Evolutionary conservation across 148 eudicot genomes (phyloP), one percentile per base, ranked within the genome.

Genomic region (Rhododendron simsii): DNA sequence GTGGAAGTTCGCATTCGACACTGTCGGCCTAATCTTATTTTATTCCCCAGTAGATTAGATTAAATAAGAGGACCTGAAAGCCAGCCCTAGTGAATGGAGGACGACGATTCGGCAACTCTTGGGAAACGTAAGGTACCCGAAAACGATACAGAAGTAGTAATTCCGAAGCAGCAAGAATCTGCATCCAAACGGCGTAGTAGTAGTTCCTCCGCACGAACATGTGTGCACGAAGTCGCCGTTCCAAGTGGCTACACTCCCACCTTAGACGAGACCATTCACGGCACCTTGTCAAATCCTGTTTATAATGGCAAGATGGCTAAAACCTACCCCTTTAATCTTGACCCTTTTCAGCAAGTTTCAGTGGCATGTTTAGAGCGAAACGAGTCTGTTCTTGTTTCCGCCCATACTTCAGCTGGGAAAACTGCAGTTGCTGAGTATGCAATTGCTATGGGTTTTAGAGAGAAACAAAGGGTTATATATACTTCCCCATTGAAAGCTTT

Each of bases 371-470:
- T 97, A 23, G 99, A 97, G 73, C 93, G 99, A 1, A 90, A 93
- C 9, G 98, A 97, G 37, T 97, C 99, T 0, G 90, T 97, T 51
- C 86, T 97, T 75, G 99, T 97, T 28, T 95, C 98, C 0, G 99
- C 99, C 0, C 99, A 97, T 80, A 97, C 99, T 28, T 95, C 98
- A 7, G 98, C 98, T 10, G 99, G 99, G 0, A 97, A 95, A 88
- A 95, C 99, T 33, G 99, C 96, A 1, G 99, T 97, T 15, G 99
- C 99, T 0, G 99, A 97, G 89, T 97, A 97, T 81, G 99, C 99
- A 3, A 92, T 97, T 44, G 99, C 99, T 0, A 95, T 97, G 98
- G 87, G 95, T 3, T 97, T 97, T 55, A 91, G 98, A 5, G 94
- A 97, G 2, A 91, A 91, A 81, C 99, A 97, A 87, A 91, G 98